These are phyloP conservation scores for Macrocybe gigantea DNA, from an alignment of 768 basidiomycete species.

Conservation along the genomic window DNA sequence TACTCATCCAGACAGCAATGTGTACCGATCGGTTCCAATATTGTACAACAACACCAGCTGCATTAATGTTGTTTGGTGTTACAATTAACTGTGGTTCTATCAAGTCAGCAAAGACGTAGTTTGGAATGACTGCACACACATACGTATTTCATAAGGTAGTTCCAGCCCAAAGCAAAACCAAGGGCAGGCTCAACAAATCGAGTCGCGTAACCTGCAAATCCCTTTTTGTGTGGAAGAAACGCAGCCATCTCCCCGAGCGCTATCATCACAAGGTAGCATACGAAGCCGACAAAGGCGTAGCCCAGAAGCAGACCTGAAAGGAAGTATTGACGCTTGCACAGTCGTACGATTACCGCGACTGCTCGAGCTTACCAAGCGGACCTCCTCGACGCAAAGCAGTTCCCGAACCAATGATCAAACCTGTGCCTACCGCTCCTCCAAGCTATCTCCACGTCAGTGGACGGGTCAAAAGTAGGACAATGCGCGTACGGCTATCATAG, in stretches of 20 bases:
- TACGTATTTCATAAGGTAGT: constrained; percentile 55
- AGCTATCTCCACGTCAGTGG: constrained; percentile 19
- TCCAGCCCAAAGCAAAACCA: constrained; percentile 63
- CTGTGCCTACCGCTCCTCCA: constrained; percentile 48
- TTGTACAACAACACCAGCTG: constrained; percentile 47
- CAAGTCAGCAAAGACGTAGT: constrained; percentile 1
- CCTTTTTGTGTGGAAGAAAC: constrained; percentile 55
- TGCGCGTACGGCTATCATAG: constrained; percentile 45
- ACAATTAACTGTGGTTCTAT: constrained; percentile 41
- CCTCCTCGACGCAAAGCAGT: constrained; percentile 53
- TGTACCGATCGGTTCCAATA: constrained; percentile 42
- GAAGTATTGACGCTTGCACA: neutral
- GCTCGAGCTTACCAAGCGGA: constrained; percentile 33
- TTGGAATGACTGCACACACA: constrained; percentile 9
- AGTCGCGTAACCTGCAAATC: constrained; percentile 54
- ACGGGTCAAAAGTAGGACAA: neutral
- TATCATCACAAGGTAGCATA: constrained; percentile 58
- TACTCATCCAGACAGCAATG: constrained; percentile 54
- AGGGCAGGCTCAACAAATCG: constrained; percentile 65
- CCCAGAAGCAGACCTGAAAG: constrained; percentile 23
- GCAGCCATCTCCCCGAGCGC: constrained; percentile 47
- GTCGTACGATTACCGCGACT: neutral
- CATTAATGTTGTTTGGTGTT: constrained; percentile 62
- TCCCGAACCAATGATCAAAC: constrained; percentile 53
- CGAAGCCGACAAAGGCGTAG: constrained; percentile 45